Evolutionary conservation across 768 basidiomycete species (phyloP).

Genomic region (Boletus speciosus): DNA sequence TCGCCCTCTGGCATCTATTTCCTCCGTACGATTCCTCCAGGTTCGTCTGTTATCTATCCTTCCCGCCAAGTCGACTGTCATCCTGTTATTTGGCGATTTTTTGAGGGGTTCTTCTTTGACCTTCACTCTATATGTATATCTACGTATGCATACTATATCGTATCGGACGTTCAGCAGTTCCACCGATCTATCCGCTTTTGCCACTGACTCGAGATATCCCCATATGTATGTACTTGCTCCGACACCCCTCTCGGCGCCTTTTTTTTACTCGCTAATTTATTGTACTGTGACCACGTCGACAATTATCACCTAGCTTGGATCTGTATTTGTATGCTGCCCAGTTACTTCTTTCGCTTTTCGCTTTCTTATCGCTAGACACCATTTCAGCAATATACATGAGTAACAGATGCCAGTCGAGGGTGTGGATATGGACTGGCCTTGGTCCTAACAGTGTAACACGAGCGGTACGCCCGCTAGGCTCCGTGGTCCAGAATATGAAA

Average conservation of each 20-base stretch:
- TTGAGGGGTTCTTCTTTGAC: background rate
- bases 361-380: background rate
- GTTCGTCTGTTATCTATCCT: background rate
- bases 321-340: slow-evolving; percentile 20
- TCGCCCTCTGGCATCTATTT: background rate
- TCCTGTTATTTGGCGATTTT: background rate
- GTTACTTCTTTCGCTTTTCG: background rate
- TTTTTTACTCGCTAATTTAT: slow-evolving; percentile 21
- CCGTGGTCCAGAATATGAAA: background rate
- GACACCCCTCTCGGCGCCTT: background rate
- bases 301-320: slow-evolving; percentile 2
- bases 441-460: background rate
- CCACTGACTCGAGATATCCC: slow-evolving; percentile 1
- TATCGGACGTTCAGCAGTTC: slow-evolving; percentile 4
- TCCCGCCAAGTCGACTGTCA: background rate
- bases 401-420: background rate
- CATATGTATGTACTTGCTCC: background rate
- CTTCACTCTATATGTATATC: background rate
- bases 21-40: background rate
- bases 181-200: background rate
- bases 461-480: too few species aligned
- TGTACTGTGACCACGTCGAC: slow-evolving; percentile 3
- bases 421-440: background rate
- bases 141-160: slow-evolving; percentile 13
- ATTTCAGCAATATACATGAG: slow-evolving; percentile 6